Conservation (phyloP, 352 stramenopile genomes). For the Peronosclerospora sorghi region DNA sequence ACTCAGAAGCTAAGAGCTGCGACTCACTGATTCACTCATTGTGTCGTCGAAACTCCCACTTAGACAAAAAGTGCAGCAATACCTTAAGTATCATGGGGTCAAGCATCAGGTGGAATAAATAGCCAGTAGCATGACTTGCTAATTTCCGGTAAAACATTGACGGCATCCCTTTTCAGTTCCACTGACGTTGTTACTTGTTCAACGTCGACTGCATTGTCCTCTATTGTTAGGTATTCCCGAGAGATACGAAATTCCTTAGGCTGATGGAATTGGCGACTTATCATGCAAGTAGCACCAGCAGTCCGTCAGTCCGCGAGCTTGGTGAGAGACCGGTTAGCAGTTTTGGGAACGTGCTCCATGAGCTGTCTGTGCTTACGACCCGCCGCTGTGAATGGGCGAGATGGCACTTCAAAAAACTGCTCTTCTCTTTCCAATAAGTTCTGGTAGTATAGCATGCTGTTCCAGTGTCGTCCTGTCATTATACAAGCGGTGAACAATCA, state of each 20-base stretch:
- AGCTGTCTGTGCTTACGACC: slow-evolving; percentile 43
- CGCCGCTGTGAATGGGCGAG: slow-evolving; percentile 17
- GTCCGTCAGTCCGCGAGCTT: not conserved
- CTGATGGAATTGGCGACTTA: slow-evolving; percentile 10
- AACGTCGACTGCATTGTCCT: not conserved
- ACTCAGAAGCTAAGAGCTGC: no score
- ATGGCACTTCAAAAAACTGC: slow-evolving; percentile 15
- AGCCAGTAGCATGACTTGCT: no score
- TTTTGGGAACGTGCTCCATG: slow-evolving; percentile 18
- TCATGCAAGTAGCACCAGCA: slow-evolving; percentile 10
- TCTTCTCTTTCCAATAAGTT: slow-evolving; percentile 38
- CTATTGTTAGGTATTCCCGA: not conserved
- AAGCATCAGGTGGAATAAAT: no score
- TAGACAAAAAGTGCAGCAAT: not conserved
- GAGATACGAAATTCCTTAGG: slow-evolving; percentile 8
- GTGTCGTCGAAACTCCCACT: no score
- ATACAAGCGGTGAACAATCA: not conserved
- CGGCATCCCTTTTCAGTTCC: not conserved
- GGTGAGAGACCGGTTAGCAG: slow-evolving; percentile 10
- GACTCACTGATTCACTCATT: no score
- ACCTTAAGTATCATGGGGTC: no score
- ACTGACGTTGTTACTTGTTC: slow-evolving; percentile 4
- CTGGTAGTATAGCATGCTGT: slow-evolving; percentile 63
- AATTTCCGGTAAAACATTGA: no score
- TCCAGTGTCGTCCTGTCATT: slow-evolving; percentile 38